Percentiles rank a stretch among this genome's conserved stretches.
Conservation (phyloP, 2,329 filamentous ascomycete species). For the Fusarium tanahbumbuense region DNA sequence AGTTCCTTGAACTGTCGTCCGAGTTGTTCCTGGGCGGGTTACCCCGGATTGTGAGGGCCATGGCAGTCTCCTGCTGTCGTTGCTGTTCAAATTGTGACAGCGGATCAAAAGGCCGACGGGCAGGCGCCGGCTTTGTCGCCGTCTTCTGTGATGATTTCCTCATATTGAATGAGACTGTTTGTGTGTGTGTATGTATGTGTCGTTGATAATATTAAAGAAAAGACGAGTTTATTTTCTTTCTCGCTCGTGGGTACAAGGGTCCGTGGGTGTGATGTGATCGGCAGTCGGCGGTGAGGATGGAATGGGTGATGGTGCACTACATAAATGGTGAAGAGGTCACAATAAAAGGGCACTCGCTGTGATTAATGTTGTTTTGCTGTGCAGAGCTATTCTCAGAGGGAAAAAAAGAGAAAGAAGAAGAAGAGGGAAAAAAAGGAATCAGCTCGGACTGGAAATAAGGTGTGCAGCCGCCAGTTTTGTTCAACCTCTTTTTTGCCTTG, state of each 20-base stretch:
- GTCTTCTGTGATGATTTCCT: slow-evolving; percentile 40
- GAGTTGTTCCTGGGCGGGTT: slow-evolving; percentile 40
- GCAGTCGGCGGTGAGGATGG: slow-evolving; percentile 26
- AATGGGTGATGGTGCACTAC: slow-evolving; percentile 27
- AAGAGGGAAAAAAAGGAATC: slow-evolving; percentile 14
- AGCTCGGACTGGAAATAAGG: slow-evolving; percentile 14
- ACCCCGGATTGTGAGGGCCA: slow-evolving; percentile 44
- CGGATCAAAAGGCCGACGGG: slow-evolving; percentile 32
- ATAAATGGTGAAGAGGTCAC: slow-evolving; percentile 20
- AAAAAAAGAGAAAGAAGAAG: slow-evolving; percentile 11
- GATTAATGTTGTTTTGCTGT: slow-evolving; percentile 7
- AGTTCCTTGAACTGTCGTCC: slow-evolving; percentile 32
- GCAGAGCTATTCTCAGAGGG: slow-evolving; percentile 19
- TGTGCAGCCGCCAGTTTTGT: slow-evolving; percentile 24
- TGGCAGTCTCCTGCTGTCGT: slow-evolving; percentile 38
- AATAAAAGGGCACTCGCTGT: slow-evolving; percentile 12
- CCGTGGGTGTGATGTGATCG: slow-evolving; percentile 27
- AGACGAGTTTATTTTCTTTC: slow-evolving; percentile 16
- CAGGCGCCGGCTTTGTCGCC: slow-evolving; percentile 19
- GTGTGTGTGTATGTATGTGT: slow-evolving; percentile 10
- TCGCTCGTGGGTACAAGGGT: slow-evolving; percentile 21
- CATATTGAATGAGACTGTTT: slow-evolving; percentile 22
- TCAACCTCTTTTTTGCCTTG: slow-evolving; percentile 17
- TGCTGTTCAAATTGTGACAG: slow-evolving; percentile 39
- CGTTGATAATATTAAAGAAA: slow-evolving; percentile 17